A percentile compares a stretch with the other conserved stretches of the same genome.
phyloP scores from a whole-genome alignment of 495 filamentous ascomycete genomes.

The Talaromyces ruber region DNA sequence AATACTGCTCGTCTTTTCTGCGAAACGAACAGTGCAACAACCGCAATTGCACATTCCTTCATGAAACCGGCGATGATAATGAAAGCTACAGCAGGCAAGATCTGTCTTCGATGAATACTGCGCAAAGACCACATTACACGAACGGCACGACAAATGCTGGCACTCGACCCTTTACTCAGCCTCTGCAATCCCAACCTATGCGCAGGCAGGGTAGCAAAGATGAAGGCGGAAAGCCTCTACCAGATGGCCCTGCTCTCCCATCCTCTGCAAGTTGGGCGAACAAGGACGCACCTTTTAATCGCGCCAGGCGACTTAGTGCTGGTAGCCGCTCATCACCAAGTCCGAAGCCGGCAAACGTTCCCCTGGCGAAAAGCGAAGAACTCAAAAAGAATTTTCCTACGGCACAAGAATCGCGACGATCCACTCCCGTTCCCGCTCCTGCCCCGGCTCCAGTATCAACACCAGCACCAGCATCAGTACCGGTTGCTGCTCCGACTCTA shows the following conservation, averaged over 20 bases:
- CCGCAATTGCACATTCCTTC: constrained; percentile 92
- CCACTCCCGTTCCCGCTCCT: constrained; percentile 12
- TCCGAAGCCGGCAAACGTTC: constrained; percentile 58
- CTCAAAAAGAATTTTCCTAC: constrained; percentile 23
- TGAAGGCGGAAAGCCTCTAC: constrained; percentile 49
- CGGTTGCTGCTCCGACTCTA: constrained; percentile 6
- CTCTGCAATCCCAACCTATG: constrained; percentile 60
- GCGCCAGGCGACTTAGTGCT: constrained; percentile 64
- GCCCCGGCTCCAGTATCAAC: background rate
- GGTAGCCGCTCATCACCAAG: constrained; percentile 75
- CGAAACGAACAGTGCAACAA: constrained; percentile 90
- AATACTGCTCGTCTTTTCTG: constrained; percentile 97
- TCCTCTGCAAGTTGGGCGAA: constrained; percentile 90
- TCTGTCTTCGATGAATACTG: constrained; percentile 90
- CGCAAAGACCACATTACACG: constrained; percentile 52
- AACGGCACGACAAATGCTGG: constrained; percentile 19
- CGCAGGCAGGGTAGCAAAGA: constrained; percentile 68
- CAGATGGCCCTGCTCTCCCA: constrained; percentile 79
- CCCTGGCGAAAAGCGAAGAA: constrained; percentile 36
- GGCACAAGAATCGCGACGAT: constrained; percentile 17
- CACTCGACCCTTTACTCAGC: constrained; percentile 22
- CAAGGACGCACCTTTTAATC: constrained; percentile 58
- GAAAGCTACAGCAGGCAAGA: constrained; percentile 95
- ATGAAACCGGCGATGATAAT: constrained; percentile 93
- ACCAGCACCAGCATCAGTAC: background rate